Base-by-base conservation (phyloP, 2,329 filamentous ascomycete genomes). In the Claviceps pusilla region DNA sequence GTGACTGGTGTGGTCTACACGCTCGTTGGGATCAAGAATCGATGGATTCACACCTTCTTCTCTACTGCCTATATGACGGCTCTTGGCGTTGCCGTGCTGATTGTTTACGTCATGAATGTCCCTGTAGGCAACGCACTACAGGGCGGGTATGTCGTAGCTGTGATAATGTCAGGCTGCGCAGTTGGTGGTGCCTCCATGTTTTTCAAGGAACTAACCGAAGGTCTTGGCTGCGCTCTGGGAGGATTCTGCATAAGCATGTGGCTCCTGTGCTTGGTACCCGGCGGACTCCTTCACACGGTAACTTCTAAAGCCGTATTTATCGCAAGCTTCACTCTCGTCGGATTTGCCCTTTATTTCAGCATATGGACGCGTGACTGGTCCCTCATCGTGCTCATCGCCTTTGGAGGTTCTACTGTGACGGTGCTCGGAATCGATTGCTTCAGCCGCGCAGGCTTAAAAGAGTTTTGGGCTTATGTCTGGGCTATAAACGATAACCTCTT, bases 401-500 rank as follows among this genome's bases (percentile, higher is more conserved):
- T 96, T 64, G 77, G 82, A 4, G 91, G 91, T 7, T 84, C 89
- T 3, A 95, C 89, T 0, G 80, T 80, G 3, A 75, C 85, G 0
- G 79, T 95, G 14, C 69, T 97, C 2, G 91, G 91, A 2, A 86
- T 97, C 55, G 91, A 97, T 66, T 95, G 89, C 68, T 94, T 91
- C 62, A 91, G 84, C 62, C 76, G 82, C 58, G 89, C 89, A n/a
- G 91, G 91, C 0, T 72, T 95, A 61, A 96, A 95, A 67, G 91
- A 97, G 66, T 96, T 96, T 61, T 97, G 91, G 91, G 78, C 88
- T 6, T 97, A 94, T 66, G 76, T 95, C 42, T 97, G 91, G 91
- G 73, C 73, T 48, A 69, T 97, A 43, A 96, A 96, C 66, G 73
- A 82, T 46, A 76, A 86, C 51, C 72, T 89, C 0, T 97, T 97